phyloP scores from a whole-genome alignment of 2,329 filamentous ascomycete species.

The Beauveria scarabaeidicola region DNA sequence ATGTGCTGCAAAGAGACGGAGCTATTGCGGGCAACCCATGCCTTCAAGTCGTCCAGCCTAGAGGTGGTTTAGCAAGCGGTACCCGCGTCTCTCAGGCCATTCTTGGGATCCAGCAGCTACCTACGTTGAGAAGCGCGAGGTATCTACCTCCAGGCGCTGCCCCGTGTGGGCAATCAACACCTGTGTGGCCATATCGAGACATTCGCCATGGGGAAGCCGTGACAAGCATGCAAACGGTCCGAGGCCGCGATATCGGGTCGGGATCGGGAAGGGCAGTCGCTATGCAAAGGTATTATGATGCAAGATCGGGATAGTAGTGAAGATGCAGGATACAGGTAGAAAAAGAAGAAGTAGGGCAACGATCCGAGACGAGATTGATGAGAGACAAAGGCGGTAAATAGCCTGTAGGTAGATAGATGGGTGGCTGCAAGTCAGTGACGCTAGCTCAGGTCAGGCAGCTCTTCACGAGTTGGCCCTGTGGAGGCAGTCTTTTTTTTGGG shows the following conservation, averaged over 20 bases:
- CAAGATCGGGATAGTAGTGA: not conserved
- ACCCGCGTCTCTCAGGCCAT: not conserved
- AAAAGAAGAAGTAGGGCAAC: not conserved
- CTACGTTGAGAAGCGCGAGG: conserved; percentile 65
- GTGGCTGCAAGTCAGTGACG: conserved; percentile 7
- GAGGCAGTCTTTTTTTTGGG: not conserved
- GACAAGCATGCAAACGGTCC: conserved; percentile 17
- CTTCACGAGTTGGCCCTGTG: not conserved
- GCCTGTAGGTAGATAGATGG: not conserved
- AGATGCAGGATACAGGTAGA: not conserved
- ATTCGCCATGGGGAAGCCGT: conserved; percentile 31
- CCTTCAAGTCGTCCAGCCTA: conserved; percentile 76
- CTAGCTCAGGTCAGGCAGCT: conserved; percentile 10
- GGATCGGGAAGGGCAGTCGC: not conserved
- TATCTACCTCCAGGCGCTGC: conserved; percentile 73
- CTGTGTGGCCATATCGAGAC: conserved; percentile 73
- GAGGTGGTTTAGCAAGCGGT: conserved; percentile 15
- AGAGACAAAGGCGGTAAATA: not conserved
- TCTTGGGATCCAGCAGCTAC: conserved; percentile 18
- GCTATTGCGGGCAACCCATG: conserved; percentile 68
- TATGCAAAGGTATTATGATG: not conserved
- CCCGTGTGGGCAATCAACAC: conserved; percentile 91
- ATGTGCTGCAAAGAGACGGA: conserved; percentile 70
- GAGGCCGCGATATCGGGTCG: conserved; percentile 13
- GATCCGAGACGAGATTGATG: not conserved